Base-by-base conservation (phyloP, 2,329 filamentous ascomycete species). In the Xylaria sp. region DNA sequence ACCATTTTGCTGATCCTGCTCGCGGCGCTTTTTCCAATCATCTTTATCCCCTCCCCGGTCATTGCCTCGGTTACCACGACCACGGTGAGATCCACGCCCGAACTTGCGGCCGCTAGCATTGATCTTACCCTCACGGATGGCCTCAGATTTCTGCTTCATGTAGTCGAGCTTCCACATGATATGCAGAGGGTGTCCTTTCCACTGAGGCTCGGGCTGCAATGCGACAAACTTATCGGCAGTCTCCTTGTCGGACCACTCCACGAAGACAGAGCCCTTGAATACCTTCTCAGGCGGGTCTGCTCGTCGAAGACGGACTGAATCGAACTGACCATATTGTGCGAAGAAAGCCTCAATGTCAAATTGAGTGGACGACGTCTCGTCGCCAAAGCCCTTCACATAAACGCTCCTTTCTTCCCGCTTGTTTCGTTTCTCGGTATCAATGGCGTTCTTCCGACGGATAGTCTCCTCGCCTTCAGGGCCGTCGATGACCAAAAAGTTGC, bases 251-350 rank as follows among this genome's bases (percentile, higher is more conserved):
- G 88, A 86, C 80, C 98, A 99, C 81, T 97, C 95, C 72, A 97
- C 93, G 78, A 97, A 98, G 66, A 97, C 93, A 73, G 93, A 97
- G 74, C 95, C 94, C 87, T 99, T 99, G 90, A 98, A 99, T 60
- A 86, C 82, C 76, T 89, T 90, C 68, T 90, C 83, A 50, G 60
- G 63, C 2, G 61, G 4, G 0, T 86, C 85, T 57, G 84, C 85
- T 72, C 96, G 93, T 73, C 97, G 93, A 70, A 99, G 91, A 77
- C 95, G 94, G 70, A 99, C 90, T 55, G 90, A 88, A 76, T 92
- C 93, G 75, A 93, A 88, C 36, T 91, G 86, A 55, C 94, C 95
- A 78, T 90, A 94, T 66, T 90, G 87, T 64, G 90, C 86, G 80
- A 98, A 97, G 84, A 97, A 97, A 69, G 90, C 90, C 83, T 99